Conservation (phyloP, 2,329 filamentous ascomycete genomes). For the Cordyceps tenuipes region DNA sequence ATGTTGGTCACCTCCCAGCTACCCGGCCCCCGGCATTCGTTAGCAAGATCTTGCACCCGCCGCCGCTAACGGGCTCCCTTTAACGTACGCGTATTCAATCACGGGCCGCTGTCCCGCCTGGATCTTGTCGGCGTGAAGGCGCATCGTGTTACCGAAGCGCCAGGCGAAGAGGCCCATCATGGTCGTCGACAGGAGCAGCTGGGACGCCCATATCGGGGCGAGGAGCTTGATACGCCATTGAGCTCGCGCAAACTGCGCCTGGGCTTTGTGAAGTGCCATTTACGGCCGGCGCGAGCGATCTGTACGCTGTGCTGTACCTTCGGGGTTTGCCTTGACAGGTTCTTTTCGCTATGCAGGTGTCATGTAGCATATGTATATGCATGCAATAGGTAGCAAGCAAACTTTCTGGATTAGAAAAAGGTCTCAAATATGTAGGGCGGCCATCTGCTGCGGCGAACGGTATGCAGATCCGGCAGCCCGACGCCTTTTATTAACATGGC, state of each 20-base stretch:
- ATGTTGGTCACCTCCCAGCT: slow-evolving; percentile 48
- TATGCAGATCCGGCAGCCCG: not conserved
- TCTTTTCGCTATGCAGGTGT: no score
- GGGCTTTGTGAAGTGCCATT: slow-evolving; percentile 38
- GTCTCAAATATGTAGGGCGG: no score
- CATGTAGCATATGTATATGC: no score
- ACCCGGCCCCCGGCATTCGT: not conserved
- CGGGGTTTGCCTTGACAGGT: no score
- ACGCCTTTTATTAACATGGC: not conserved
- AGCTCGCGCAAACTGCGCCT: slow-evolving; percentile 44
- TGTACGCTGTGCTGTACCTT: no score
- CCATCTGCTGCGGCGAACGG: not conserved
- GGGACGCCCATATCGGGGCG: slow-evolving; percentile 41
- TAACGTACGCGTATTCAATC: slow-evolving; percentile 44
- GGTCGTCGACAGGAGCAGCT: slow-evolving; percentile 36
- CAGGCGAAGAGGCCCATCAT: slow-evolving; percentile 46
- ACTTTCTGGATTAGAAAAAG: no score
- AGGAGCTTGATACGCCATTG: slow-evolving; percentile 42
- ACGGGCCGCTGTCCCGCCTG: slow-evolving; percentile 30
- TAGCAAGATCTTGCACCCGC: slow-evolving; percentile 17
- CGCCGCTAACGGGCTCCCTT: not conserved
- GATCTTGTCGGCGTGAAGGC: slow-evolving; percentile 33
- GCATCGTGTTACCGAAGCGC: slow-evolving; percentile 40
- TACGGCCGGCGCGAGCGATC: not conserved
- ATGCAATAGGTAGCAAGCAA: no score